Conservation (phyloP, 2,329 filamentous ascomycete genomes). For the Alternaria sp. region DNA sequence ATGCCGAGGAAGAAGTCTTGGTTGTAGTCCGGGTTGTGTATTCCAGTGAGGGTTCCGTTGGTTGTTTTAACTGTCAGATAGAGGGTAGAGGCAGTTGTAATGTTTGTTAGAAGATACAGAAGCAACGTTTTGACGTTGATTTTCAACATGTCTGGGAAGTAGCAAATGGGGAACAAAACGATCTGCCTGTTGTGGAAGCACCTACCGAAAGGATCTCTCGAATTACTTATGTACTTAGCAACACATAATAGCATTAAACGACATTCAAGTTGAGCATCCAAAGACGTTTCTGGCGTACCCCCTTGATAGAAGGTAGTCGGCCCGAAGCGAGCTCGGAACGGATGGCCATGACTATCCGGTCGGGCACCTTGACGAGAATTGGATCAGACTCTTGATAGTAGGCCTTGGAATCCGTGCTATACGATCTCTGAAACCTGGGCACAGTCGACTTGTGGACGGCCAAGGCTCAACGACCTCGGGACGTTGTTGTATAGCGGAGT, state of each 20-base stretch:
- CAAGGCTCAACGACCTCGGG: neutral
- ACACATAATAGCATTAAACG: neutral
- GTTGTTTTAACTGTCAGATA: neutral
- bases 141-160: neutral
- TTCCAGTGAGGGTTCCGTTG: slow-evolving; percentile 1
- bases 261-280: neutral
- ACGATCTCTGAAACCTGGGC: neutral
- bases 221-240: neutral
- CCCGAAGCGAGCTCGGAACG: neutral
- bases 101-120: neutral
- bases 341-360: neutral
- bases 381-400: neutral
- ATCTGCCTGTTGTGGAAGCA: neutral
- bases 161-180: neutral
- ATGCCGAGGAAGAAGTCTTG: slow-evolving; percentile 22
- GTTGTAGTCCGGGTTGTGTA: neutral
- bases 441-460: neutral
- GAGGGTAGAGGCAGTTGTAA: neutral
- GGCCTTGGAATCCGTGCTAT: neutral
- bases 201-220: neutral
- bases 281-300: neutral
- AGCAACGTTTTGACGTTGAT: neutral
- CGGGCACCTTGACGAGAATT: neutral
- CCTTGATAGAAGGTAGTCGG: neutral
- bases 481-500: neutral